These are phyloP conservation scores for Wickerhamiella cacticola DNA, from an alignment of 805 yeast genomes.

Conservation along the genomic window DNA sequence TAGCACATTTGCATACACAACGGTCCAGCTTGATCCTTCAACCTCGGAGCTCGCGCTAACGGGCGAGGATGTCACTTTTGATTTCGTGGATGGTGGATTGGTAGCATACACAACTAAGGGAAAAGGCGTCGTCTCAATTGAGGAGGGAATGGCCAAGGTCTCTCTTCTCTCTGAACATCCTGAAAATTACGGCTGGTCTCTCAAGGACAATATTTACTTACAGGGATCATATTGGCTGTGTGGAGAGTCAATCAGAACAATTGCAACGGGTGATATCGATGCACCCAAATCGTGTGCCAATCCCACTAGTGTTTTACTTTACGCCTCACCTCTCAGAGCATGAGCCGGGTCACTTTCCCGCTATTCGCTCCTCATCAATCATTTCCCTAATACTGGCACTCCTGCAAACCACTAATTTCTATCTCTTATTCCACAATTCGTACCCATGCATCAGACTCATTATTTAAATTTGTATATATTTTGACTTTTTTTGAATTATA, in stretches of 20 bases:
- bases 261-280: neutral
- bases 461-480: no score
- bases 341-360: neutral
- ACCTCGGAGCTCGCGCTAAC: neutral
- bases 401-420: no score
- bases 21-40: constrained; percentile 1
- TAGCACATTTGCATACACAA: neutral
- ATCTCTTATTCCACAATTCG: no score
- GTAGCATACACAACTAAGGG: neutral
- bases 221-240: constrained; percentile 3
- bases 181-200: neutral
- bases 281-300: neutral
- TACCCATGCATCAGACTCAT: no score
- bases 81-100: neutral
- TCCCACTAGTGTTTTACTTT: neutral
- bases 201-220: neutral
- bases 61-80: neutral
- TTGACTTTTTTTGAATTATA: no score
- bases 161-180: neutral
- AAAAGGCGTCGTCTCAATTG: neutral
- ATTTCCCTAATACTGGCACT: neutral
- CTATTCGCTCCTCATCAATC: no score
- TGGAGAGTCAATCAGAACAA: neutral
- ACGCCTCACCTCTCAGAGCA: neutral
- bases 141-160: neutral